phyloP scores from a whole-genome alignment of 352 stramenopile species.

The Pythium apleroticum region DNA sequence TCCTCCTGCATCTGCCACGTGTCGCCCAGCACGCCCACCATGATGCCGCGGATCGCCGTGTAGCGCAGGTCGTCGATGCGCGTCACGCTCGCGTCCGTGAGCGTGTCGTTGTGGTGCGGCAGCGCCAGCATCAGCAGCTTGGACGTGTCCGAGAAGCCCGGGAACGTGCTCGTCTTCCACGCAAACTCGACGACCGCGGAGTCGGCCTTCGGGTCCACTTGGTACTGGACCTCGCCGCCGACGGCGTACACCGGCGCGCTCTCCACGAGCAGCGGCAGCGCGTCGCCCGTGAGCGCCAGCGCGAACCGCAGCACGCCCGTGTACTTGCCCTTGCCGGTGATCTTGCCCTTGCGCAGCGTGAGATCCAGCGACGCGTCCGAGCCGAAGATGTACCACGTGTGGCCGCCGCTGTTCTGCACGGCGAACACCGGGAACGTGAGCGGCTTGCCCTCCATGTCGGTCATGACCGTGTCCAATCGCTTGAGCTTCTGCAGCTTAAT shows the following conservation, averaged over 20 bases:
- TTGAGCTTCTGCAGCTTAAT: slow-evolving; percentile 52
- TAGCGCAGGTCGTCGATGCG: slow-evolving; percentile 52
- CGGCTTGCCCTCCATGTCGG: slow-evolving; percentile 36
- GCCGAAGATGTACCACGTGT: slow-evolving; percentile 66
- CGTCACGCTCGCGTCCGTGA: slow-evolving; percentile 9
- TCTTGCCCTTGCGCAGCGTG: slow-evolving; percentile 29
- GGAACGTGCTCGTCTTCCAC: slow-evolving; percentile 63
- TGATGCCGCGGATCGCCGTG: slow-evolving; percentile 72
- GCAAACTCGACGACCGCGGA: slow-evolving; percentile 48
- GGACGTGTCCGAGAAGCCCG: slow-evolving; percentile 7
- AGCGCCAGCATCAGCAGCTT: slow-evolving; percentile 74
- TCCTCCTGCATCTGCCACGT: slow-evolving; percentile 68
- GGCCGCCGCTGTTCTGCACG: slow-evolving; percentile 53
- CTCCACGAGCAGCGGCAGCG: slow-evolving; percentile 54
- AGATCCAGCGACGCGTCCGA: slow-evolving; percentile 54
- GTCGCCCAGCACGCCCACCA: slow-evolving; percentile 60
- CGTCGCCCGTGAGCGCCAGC: slow-evolving; percentile 37
- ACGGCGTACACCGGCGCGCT: slow-evolving; percentile 56
- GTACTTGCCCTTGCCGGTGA: slow-evolving; percentile 38
- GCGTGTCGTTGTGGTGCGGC: slow-evolving; percentile 64
- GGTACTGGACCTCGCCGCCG: slow-evolving; percentile 52
- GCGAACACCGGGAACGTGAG: slow-evolving; percentile 52
- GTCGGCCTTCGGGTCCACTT: slow-evolving; percentile 31
- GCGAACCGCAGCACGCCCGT: slow-evolving; percentile 61
- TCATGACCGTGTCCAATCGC: slow-evolving; percentile 41